Conservation (phyloP, 1,284 basidiomycete species). For the Coniophora puteana region DNA sequence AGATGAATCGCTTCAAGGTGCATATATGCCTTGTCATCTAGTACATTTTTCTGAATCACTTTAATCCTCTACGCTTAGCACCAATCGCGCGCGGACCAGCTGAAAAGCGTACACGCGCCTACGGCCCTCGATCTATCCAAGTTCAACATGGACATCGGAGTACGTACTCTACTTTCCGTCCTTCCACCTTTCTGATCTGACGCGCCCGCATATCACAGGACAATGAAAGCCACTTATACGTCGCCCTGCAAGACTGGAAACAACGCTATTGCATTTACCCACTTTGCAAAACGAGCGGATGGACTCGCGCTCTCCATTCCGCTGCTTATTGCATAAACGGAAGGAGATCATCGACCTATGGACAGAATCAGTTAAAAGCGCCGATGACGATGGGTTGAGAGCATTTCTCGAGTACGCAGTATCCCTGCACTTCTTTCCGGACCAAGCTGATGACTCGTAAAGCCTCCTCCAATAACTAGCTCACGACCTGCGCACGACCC, state of each 20-base stretch:
- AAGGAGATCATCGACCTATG: constrained; percentile 61
- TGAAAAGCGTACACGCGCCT: constrained; percentile 71
- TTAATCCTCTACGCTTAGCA: constrained; percentile 38
- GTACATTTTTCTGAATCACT: background rate
- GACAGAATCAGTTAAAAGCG: constrained; percentile 47
- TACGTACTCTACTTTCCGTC: constrained; percentile 26
- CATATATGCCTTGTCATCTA: background rate
- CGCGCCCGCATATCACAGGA: constrained; percentile 40
- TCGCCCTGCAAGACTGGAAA: constrained; percentile 66
- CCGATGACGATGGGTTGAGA: constrained; percentile 67
- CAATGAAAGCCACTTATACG: constrained; percentile 69
- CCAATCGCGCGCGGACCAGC: constrained; percentile 64
- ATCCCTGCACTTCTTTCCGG: constrained; percentile 2
- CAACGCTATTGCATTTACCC: constrained; percentile 71
- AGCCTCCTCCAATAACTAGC: constrained; percentile 74
- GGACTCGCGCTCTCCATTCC: constrained; percentile 75
- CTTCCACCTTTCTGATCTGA: constrained; percentile 2
- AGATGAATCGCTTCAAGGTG: constrained; percentile 45
- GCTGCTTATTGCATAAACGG: constrained; percentile 79
- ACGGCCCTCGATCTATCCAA: constrained; percentile 55
- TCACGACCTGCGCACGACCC: constrained; percentile 70
- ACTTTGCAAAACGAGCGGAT: constrained; percentile 59
- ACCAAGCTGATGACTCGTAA: constrained; percentile 13
- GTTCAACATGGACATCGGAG: constrained; percentile 59
- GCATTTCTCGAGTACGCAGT: constrained; percentile 69